Evolutionary conservation across 768 basidiomycete genomes (phyloP), one percentile per base, ranked within the genome.

Genomic region (Infundibulicybe gibba): DNA sequence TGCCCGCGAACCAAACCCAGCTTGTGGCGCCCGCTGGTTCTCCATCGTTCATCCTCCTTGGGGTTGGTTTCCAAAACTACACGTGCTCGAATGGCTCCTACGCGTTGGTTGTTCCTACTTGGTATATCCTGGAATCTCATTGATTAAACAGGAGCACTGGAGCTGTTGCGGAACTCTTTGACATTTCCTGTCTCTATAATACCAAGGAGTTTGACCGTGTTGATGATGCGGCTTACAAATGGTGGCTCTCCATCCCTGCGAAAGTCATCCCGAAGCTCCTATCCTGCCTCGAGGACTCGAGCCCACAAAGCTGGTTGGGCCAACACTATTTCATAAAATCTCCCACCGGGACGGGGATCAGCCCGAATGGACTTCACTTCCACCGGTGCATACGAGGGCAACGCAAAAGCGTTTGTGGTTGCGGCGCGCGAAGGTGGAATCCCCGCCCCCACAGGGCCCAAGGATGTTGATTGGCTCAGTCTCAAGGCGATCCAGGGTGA

Each of bases 301-400:
- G 4, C 25, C 25, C 25, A 8, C 25, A 25, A 25, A 25, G 25
- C 25, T 25, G 13, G 32, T 4, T 52, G 54, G 75, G 75, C 13
- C 70, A 79, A 49, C 81, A 86, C 52, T 83, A 75, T 67, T 87
- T 82, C 60, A 66, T 79, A 32, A 58, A 65, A 0, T 75, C 76
- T 57, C 65, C 74, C 5, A 61, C 68, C 4, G 73, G 71, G 3
- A 59, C 60, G 2, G 75, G 73, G 13, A 32, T 66, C 25, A 63
- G 66, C 46, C 80, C 83, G 1, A 70, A 75, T 80, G 73, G 83
- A 84, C 60, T 79, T 79, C 63, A 71, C 74, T 8, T 68, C 69
- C 6, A 62, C 61, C 13, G 69, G 65, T 2, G 54, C 56, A n/a
- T 61, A 65, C 13, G 58, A 62, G 32, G 74, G 72, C 6, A 69